Evolutionary conservation across 768 basidiomycete species (phyloP), one percentile per base, ranked within the genome.

Genomic region (Mycena olivaceomarginata): DNA sequence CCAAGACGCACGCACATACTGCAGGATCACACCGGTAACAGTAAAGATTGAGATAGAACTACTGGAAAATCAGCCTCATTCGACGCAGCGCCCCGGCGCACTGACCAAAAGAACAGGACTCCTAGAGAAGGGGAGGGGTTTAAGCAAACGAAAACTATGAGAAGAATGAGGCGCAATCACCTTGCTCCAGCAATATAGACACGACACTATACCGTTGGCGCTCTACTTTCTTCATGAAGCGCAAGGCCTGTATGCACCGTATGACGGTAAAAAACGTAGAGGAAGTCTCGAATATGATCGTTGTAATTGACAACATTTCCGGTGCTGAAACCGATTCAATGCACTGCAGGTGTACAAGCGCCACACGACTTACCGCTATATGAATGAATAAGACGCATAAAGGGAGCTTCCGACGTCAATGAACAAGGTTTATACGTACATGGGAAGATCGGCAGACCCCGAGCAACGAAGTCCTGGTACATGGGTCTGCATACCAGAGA

Each of bases 161-260:
- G 37, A 62, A 62, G 57, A 62, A 62, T 62, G 60, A 40, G n/a
- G 60, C 60, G 37, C 39, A 12, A 62, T 62, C 39, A 62, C 60
- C 60, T 62, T 40, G 57, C 57, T 59, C 57, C 57, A n/a, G n/a
- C n/a, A 59, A 59, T 59, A 59, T 59, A 59, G 57, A 18, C 57
- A 59, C 31, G 57, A 59, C 15, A 37, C 57, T 37, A 62, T 62
- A 40, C 39, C 37, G 60, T 62, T 62, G 37, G 39, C 16, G 16
- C 60, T 39, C 60, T 62, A 62, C 60, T 4, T 40, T 62, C 59
- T 62, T 62, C 60, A 62, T 62, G 60, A 39, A 39, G 60, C 15
- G 37, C 60, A 62, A 62, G 18, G 60, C 60, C 60, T 62, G 60
- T 62, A 22, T 40, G 39, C 60, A 62, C 16, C 60, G 39, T 8